These are phyloP conservation scores for Suhomyces emberorum DNA, from an alignment of 805 yeast species.

Conservation along the genomic window DNA sequence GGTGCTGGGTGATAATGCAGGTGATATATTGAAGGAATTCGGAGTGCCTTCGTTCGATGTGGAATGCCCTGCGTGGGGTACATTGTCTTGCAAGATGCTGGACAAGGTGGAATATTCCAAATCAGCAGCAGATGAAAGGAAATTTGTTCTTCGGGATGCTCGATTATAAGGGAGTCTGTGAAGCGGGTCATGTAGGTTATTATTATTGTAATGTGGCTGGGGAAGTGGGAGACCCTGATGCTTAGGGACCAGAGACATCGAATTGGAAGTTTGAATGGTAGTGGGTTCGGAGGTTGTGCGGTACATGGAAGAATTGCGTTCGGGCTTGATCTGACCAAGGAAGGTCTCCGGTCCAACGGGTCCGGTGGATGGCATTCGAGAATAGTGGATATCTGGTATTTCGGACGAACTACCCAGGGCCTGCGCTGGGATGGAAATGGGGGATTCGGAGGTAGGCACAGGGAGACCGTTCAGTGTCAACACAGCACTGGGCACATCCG, in stretches of 20 bases:
- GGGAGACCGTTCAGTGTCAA: background rate
- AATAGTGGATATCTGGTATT: background rate
- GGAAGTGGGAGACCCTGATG: background rate
- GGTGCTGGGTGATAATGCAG: conserved; percentile 32
- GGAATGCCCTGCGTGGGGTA: conserved; percentile 22
- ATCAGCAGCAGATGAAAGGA: conserved; percentile 69
- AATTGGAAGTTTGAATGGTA: background rate
- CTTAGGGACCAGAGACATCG: background rate
- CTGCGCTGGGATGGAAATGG: background rate
- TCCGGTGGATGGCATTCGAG: background rate
- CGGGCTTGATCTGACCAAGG: background rate
- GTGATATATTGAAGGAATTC: conserved; percentile 30
- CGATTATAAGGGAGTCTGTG: background rate
- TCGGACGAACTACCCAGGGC: background rate
- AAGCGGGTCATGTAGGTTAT: background rate
- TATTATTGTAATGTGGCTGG: background rate
- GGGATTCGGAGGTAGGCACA: background rate
- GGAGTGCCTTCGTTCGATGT: conserved; percentile 40
- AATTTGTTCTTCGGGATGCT: conserved; percentile 36
- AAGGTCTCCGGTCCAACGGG: background rate
- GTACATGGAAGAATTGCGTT: background rate
- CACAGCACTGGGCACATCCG: conserved; percentile 47
- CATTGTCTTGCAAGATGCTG: conserved; percentile 54
- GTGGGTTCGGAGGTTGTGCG: background rate
- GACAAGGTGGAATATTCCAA: conserved; percentile 69